phyloP scores from a whole-genome alignment of 1,139 yeast genomes.

The Nematodospora anomalae region DNA sequence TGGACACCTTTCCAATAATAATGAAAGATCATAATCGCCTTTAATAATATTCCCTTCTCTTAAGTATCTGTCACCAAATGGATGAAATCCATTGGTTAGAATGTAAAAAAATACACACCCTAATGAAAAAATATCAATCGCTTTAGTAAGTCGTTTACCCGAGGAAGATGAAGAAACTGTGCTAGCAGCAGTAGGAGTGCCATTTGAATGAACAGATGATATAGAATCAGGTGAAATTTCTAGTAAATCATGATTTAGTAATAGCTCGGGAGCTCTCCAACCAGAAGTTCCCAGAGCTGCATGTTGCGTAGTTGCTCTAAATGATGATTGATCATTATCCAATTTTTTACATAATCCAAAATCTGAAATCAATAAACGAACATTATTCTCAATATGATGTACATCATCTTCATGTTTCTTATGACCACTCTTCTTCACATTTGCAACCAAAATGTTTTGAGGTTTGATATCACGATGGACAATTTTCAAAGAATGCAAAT shows the following conservation, averaged over 20 bases:
- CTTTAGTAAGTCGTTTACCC: slow-evolving; percentile 73
- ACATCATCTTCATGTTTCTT: slow-evolving; percentile 3
- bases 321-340: slow-evolving; percentile 90
- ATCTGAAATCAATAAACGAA: slow-evolving; percentile 83
- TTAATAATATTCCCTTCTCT: slow-evolving; percentile 88
- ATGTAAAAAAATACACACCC: slow-evolving; percentile 94
- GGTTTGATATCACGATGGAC: slow-evolving; percentile 97
- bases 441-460: slow-evolving; percentile 87
- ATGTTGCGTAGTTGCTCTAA: slow-evolving; percentile 86
- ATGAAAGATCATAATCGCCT: slow-evolving; percentile 58
- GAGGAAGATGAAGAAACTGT: slow-evolving; percentile 14
- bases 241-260: slow-evolving; percentile 45
- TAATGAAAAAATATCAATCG: slow-evolving; percentile 89
- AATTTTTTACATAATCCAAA: slow-evolving; percentile 92
- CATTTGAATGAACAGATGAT: slow-evolving; percentile 31
- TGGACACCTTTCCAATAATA: slow-evolving; percentile 39
- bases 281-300: slow-evolving; percentile 95
- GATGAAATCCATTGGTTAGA: slow-evolving; percentile 83
- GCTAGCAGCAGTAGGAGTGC: slow-evolving; percentile 8
- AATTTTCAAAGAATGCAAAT: slow-evolving; percentile 84
- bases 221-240: slow-evolving; percentile 45
- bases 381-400: slow-evolving; percentile 15
- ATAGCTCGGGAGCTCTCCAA: slow-evolving; percentile 95
- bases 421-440: slow-evolving; percentile 34
- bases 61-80: slow-evolving; percentile 86